A percentile compares a stretch with the other conserved stretches of the same genome.
These are phyloP conservation scores for Alternaria dauci DNA, from an alignment of 2,329 filamentous ascomycete genomes.

Conservation along the genomic window DNA sequence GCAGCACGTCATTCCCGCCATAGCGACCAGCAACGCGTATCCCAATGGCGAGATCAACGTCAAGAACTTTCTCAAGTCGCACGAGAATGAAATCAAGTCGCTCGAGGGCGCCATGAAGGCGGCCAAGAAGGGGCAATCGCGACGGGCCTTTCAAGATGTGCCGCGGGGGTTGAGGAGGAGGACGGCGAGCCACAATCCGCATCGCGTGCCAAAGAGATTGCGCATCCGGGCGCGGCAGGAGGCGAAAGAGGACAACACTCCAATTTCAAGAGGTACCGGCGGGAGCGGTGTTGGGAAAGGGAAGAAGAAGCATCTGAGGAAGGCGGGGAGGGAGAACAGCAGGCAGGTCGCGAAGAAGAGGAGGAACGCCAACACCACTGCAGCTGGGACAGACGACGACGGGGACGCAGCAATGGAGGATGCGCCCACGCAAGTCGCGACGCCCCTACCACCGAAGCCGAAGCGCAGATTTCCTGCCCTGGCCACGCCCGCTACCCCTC, in stretches of 20 bases:
- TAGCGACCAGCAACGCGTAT: slow-evolving; percentile 59
- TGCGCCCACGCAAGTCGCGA: slow-evolving; percentile 20
- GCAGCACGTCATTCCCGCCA: slow-evolving; percentile 41
- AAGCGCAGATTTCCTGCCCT: slow-evolving; percentile 76
- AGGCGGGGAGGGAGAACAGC: slow-evolving; percentile 78
- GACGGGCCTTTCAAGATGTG: slow-evolving; percentile 88
- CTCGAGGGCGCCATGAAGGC: slow-evolving; percentile 82
- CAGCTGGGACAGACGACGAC: slow-evolving; percentile 31
- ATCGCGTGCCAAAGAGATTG: slow-evolving; percentile 82
- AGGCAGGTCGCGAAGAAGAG: slow-evolving; percentile 63
- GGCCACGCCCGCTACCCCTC: slow-evolving; percentile 69
- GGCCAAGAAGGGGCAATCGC: slow-evolving; percentile 70
- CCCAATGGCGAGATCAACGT: slow-evolving; percentile 82
- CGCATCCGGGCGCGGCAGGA: slow-evolving; percentile 72
- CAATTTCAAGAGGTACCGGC: slow-evolving; percentile 72
- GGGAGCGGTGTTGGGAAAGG: slow-evolving; percentile 64
- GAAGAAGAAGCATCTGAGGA: slow-evolving; percentile 64
- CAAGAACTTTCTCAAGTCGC: slow-evolving; percentile 81
- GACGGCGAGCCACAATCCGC: slow-evolving; percentile 95
- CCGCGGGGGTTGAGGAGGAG: slow-evolving; percentile 83
- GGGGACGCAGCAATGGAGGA: slow-evolving; percentile 13
- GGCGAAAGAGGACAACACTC: slow-evolving; percentile 92
- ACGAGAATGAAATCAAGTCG: slow-evolving; percentile 88
- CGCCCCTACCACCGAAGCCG: slow-evolving; percentile 54
- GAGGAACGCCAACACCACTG: slow-evolving; percentile 19